Conservation (phyloP, 176 grass and related monocot species). For the Puccinellia tenuiflora region DNA sequence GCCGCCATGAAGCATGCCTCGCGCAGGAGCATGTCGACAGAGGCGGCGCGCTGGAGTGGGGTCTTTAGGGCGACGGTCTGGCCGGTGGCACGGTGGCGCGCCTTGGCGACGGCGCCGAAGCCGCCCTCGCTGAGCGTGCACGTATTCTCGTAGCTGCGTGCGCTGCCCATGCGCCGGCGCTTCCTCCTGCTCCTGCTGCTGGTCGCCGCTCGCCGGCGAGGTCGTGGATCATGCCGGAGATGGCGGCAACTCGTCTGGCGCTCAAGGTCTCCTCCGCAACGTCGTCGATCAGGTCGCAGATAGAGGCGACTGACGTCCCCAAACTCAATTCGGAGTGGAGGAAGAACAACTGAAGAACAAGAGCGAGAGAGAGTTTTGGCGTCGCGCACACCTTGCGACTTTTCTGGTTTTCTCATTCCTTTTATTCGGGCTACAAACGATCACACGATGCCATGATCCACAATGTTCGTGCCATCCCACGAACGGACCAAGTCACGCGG, state of each 20-base stretch:
- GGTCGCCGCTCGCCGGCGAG: not conserved
- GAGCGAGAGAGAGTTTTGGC: too few relatives aligned
- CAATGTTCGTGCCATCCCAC: too few relatives aligned
- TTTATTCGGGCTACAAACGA: too few relatives aligned
- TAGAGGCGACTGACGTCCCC: too few relatives aligned
- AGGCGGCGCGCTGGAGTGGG: not conserved
- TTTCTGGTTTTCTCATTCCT: too few relatives aligned
- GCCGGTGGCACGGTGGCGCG: not conserved
- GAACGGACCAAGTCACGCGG: too few relatives aligned
- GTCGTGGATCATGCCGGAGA: conserved; percentile 14
- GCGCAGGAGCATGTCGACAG: not conserved
- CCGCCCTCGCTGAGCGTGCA: not conserved
- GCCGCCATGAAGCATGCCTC: conserved; percentile 15
- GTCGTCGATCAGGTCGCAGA: not conserved
- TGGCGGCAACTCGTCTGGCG: not conserved
- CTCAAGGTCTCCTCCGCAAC: not conserved
- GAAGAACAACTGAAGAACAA: too few relatives aligned
- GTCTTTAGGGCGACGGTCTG: not conserved
- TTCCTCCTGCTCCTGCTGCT: not conserved
- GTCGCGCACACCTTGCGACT: too few relatives aligned
- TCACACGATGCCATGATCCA: too few relatives aligned
- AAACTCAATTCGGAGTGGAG: too few relatives aligned
- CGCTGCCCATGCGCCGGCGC: not conserved
- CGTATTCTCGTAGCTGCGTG: not conserved
- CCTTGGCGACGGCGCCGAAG: not conserved